phyloP scores from a whole-genome alignment of 2,329 filamentous ascomycete genomes.

The Clarireedia paspali region DNA sequence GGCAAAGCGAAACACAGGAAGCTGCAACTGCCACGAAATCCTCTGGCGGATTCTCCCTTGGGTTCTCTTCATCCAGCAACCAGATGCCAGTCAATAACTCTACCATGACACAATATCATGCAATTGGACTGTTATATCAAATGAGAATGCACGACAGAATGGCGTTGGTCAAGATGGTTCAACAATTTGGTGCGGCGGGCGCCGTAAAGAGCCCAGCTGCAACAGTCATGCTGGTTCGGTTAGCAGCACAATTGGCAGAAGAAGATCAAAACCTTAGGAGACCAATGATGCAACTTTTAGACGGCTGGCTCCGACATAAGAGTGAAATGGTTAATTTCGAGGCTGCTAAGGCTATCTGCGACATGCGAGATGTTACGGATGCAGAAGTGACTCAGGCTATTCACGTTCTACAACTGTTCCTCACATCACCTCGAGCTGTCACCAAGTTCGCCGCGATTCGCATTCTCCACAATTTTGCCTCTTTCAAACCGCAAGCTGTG shows the following conservation, averaged over 20 bases:
- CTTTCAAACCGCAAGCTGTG: constrained; percentile 90
- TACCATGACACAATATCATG: constrained; percentile 97
- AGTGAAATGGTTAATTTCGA: constrained; percentile 99
- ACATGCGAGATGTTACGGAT: constrained; percentile 88
- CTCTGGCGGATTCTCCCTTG: constrained; percentile 80
- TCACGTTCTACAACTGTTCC: constrained; percentile 91
- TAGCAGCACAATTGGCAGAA: constrained; percentile 89
- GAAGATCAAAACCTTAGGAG: constrained; percentile 83
- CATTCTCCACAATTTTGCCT: constrained; percentile 92
- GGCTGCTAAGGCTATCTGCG: constrained; percentile 94
- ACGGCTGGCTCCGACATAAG: constrained; percentile 96
- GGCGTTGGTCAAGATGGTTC: constrained; percentile 99
- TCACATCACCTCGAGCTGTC: constrained; percentile 88
- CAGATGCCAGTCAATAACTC: constrained; percentile 82
- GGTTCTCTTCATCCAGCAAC: constrained; percentile 74
- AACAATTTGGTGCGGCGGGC: constrained; percentile 88
- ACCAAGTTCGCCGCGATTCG: constrained; percentile 97
- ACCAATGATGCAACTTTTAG: constrained; percentile 94
- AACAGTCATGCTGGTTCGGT: constrained; percentile 81
- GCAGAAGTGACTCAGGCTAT: constrained; percentile 87
- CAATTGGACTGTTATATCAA: constrained; percentile 93
- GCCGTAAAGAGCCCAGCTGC: constrained; percentile 93
- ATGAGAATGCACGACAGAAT: constrained; percentile 97
- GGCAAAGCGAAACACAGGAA: constrained; percentile 98
- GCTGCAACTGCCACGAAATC: constrained; percentile 87